These are phyloP conservation scores for Penicillium verhagenii DNA, from an alignment of 495 filamentous ascomycete species.

Conservation along the genomic window DNA sequence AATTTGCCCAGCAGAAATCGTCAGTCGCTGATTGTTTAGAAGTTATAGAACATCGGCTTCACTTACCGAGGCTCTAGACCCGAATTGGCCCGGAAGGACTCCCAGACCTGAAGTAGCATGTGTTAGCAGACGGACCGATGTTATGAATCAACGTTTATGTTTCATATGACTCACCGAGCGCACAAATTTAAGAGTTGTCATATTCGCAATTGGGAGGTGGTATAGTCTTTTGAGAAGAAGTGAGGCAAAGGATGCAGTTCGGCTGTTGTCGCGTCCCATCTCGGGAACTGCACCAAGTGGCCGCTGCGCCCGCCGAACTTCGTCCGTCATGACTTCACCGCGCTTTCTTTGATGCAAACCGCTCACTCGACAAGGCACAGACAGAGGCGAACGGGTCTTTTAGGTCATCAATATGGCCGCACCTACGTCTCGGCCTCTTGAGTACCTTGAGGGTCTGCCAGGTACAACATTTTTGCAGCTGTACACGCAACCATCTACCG, in stretches of 20 bases:
- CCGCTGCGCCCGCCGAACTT: conserved; percentile 33
- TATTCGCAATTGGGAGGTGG: conserved; percentile 22
- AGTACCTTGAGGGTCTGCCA: conserved; percentile 87
- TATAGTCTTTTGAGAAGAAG: not conserved
- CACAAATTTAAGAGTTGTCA: conserved; percentile 63
- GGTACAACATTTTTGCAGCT: conserved; percentile 84
- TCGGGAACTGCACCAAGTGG: conserved; percentile 36
- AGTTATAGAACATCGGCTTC: not conserved
- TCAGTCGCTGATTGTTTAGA: conserved; percentile 18
- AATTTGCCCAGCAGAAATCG: not conserved
- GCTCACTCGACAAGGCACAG: conserved; percentile 30
- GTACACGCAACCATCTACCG: conserved; percentile 94
- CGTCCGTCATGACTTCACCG: conserved; percentile 16
- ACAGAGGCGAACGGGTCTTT: conserved; percentile 34
- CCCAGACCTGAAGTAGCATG: conserved; percentile 59
- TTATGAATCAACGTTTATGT: not conserved
- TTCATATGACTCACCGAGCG: conserved; percentile 47
- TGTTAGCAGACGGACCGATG: not conserved
- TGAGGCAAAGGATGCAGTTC: conserved; percentile 3
- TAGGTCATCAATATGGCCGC: conserved; percentile 60
- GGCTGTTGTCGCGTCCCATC: conserved; percentile 26
- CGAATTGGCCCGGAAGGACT: conserved; percentile 79
- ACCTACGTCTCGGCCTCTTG: conserved; percentile 64
- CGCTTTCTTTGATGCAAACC: conserved; percentile 2
- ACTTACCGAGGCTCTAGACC: conserved; percentile 83